Conservation (phyloP, 2,329 filamentous ascomycete genomes). For the Xylaria multiplex region DNA sequence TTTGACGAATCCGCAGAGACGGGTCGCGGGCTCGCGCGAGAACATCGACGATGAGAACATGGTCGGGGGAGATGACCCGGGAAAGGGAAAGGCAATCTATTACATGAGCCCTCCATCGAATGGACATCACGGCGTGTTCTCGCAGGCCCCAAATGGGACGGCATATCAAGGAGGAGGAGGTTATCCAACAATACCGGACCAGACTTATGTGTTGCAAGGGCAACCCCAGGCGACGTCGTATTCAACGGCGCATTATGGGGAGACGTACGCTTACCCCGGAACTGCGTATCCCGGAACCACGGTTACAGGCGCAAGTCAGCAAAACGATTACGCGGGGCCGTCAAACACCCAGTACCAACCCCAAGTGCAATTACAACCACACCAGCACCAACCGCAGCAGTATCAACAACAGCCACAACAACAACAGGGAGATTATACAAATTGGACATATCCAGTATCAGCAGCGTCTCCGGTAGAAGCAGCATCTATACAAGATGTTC, state of each 20-base stretch:
- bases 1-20: constrained; percentile 22
- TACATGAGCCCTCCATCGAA: constrained; percentile 21
- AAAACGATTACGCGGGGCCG: constrained; percentile 27
- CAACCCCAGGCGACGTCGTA: constrained; percentile 15
- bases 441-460: constrained; percentile 21
- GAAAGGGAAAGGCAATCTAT: constrained; percentile 18
- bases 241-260: constrained; percentile 5
- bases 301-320: constrained; percentile 13
- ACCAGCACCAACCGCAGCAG: constrained; percentile 8
- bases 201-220: constrained; percentile 23
- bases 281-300: constrained; percentile 15
- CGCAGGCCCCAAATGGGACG: constrained; percentile 9
- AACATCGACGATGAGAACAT: constrained; percentile 18
- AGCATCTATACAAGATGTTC: constrained; percentile 6
- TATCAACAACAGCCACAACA: constrained; percentile 9
- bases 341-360: constrained; percentile 25
- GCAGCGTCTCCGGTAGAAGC: constrained; percentile 9
- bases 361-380: constrained; percentile 10
- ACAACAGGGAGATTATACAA: constrained; percentile 2
- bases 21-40: constrained; percentile 1
- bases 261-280: constrained; percentile 14
- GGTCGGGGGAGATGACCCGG: neutral
- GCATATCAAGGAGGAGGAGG: constrained; percentile 11
- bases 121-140: neutral
- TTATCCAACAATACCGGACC: constrained; percentile 28